These are phyloP conservation scores for Hura crepitans DNA, from an alignment of 441 rosid genomes.

Conservation along the genomic window DNA sequence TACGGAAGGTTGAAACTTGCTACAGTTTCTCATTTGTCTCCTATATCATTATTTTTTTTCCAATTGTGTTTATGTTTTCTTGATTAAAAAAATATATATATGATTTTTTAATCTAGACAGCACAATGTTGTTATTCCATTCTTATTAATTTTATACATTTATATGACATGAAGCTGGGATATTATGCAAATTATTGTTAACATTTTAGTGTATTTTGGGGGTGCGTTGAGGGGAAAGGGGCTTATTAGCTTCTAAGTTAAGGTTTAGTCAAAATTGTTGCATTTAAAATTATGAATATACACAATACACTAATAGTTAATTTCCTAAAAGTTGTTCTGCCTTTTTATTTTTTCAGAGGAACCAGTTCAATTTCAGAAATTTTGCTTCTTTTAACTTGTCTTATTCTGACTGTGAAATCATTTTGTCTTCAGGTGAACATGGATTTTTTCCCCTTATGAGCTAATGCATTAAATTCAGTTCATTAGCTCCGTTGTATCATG, in stretches of 20 bases:
- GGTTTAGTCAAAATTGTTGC: no score
- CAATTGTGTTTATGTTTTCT: background rate
- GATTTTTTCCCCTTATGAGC: background rate
- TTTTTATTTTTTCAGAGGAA: background rate
- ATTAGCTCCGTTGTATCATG: background rate
- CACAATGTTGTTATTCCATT: background rate
- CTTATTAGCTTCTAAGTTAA: background rate
- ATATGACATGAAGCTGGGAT: background rate
- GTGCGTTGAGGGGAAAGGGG: background rate
- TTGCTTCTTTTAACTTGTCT: background rate
- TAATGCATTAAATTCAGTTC: slow-evolving; percentile 2
- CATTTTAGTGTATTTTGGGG: background rate
- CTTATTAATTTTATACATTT: background rate
- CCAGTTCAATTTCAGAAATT: background rate
- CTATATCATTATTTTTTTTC: background rate
- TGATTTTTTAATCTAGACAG: background rate
- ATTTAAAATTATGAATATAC: background rate
- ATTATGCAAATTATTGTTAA: background rate
- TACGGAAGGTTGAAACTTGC: slow-evolving; percentile 64
- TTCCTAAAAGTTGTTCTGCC: background rate
- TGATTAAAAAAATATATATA: background rate
- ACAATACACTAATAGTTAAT: background rate
- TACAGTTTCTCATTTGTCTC: background rate
- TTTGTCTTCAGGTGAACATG: background rate
- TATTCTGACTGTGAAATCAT: background rate